phyloP scores from a whole-genome alignment of 768 basidiomycete genomes.

The Hygrophorus russula region DNA sequence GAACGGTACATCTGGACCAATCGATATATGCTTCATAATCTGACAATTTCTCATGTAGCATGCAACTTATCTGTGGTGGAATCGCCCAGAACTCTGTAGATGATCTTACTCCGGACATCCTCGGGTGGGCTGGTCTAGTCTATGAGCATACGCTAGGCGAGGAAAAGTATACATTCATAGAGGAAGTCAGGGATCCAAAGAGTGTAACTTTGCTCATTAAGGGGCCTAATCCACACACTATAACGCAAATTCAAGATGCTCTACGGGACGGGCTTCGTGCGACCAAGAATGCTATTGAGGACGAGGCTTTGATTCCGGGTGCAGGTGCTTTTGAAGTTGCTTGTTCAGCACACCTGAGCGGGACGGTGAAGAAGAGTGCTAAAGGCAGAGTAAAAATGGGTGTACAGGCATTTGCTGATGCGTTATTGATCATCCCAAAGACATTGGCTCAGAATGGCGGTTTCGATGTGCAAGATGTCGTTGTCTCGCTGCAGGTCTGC shows the following conservation, averaged over 20 bases:
- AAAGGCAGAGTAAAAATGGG: constrained; percentile 97
- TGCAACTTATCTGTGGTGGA: constrained; percentile 93
- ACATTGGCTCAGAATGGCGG: constrained; percentile 94
- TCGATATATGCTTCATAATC: background rate
- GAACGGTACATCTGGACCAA: constrained; percentile 53
- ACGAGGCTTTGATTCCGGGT: constrained; percentile 82
- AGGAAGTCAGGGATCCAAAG: constrained; percentile 92
- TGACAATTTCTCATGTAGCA: constrained; percentile 25
- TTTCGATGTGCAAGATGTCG: constrained; percentile 91
- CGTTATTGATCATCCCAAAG: constrained; percentile 89
- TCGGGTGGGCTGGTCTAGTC: constrained; percentile 96
- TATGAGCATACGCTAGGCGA: constrained; percentile 99
- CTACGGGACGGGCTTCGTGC: constrained; percentile 92
- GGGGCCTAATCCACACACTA: constrained; percentile 94
- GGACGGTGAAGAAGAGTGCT: constrained; percentile 68
- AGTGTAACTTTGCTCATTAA: constrained; percentile 95
- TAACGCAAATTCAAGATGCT: constrained; percentile 95
- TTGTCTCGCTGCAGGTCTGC: constrained; percentile 79
- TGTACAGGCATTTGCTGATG: constrained; percentile 94
- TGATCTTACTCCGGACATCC: constrained; percentile 80
- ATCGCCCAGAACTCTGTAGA: constrained; percentile 97
- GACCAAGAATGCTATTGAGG: constrained; percentile 95
- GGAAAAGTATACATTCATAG: constrained; percentile 96
- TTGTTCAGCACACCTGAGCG: constrained; percentile 75
- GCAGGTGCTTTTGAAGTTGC: constrained; percentile 97